Conservation (phyloP, 148 eudicot species). For the Limonium bicolor region DNA sequence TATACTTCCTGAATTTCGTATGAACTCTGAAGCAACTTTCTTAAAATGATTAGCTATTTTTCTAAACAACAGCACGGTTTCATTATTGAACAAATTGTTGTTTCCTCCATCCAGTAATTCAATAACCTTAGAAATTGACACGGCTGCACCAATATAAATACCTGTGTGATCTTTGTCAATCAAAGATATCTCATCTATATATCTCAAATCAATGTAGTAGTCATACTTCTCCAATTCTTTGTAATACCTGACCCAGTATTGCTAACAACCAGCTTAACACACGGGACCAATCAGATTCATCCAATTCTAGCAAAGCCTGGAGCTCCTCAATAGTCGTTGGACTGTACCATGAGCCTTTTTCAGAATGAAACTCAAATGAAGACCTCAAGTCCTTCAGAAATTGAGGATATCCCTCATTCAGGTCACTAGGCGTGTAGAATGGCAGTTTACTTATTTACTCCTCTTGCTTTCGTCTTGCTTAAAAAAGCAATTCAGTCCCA, state of each 20-base stretch:
- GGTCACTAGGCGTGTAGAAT: slow-evolving; percentile 28
- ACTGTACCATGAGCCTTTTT: slow-evolving; percentile 46
- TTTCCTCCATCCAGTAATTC: slow-evolving; percentile 27
- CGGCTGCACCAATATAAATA: slow-evolving; percentile 65
- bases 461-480: slow-evolving; percentile 34
- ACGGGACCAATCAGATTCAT: background rate
- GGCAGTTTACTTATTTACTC: slow-evolving; percentile 41
- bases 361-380: slow-evolving; percentile 19
- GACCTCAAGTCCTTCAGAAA: slow-evolving; percentile 33
- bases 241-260: slow-evolving; percentile 83
- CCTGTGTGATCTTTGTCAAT: slow-evolving; percentile 27
- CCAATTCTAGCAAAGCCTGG: slow-evolving; percentile 18
- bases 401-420: slow-evolving; percentile 36
- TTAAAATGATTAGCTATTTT: slow-evolving; percentile 69
- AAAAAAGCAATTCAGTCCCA: slow-evolving; percentile 74
- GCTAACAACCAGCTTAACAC: slow-evolving; percentile 49
- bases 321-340: slow-evolving; percentile 60
- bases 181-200: slow-evolving; percentile 58
- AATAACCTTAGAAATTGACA: slow-evolving; percentile 62
- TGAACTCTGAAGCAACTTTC: slow-evolving; percentile 55
- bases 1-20: slow-evolving; percentile 75
- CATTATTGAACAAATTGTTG: slow-evolving; percentile 1
- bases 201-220: slow-evolving; percentile 50
- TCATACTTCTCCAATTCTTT: slow-evolving; percentile 45
- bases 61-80: slow-evolving; percentile 13